These are phyloP conservation scores for Thermothielavioides terrestris DNA, from an alignment of 495 filamentous ascomycete species.

Conservation along the genomic window DNA sequence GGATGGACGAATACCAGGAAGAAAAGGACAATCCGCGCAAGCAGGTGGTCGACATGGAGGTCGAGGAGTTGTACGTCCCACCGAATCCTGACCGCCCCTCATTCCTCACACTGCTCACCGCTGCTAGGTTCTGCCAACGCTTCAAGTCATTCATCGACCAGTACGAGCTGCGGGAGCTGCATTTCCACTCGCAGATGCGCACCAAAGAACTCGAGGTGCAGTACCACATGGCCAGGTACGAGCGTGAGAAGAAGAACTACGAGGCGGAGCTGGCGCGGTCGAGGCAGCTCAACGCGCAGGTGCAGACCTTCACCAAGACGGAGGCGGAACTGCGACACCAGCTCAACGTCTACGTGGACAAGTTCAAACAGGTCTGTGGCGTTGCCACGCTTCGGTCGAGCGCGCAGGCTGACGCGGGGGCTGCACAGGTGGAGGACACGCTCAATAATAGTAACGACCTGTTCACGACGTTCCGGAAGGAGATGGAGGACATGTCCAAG, in stretches of 20 bases:
- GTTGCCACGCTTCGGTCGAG: neutral
- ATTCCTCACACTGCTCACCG: too few species aligned
- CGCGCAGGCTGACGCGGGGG: slow-evolving; percentile 4
- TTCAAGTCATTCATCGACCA: slow-evolving; percentile 93
- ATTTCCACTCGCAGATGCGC: slow-evolving; percentile 80
- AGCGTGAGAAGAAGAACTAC: slow-evolving; percentile 78
- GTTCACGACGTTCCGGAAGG: slow-evolving; percentile 94
- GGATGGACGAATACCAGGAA: slow-evolving; percentile 72
- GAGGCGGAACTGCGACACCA: slow-evolving; percentile 89
- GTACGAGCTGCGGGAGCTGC: slow-evolving; percentile 86
- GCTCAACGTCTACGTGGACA: slow-evolving; percentile 97
- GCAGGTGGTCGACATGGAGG: slow-evolving; percentile 66
- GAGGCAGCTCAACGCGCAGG: slow-evolving; percentile 77
- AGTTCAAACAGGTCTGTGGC: slow-evolving; percentile 91
- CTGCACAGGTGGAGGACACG: slow-evolving; percentile 93
- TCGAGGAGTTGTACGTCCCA: slow-evolving; percentile 70
- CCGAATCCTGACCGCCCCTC: too few species aligned
- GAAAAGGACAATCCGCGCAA: slow-evolving; percentile 68
- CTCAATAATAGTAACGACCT: slow-evolving; percentile 98
- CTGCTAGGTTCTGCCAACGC: slow-evolving; percentile 66
- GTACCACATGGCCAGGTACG: slow-evolving; percentile 73
- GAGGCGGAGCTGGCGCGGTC: slow-evolving; percentile 72
- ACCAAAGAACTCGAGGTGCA: slow-evolving; percentile 97
- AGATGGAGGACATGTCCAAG: slow-evolving; percentile 99
- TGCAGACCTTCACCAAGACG: slow-evolving; percentile 92